Evolutionary conservation across 1,139 yeast species (phyloP).

Genomic region (Protomyces inundatus): DNA sequence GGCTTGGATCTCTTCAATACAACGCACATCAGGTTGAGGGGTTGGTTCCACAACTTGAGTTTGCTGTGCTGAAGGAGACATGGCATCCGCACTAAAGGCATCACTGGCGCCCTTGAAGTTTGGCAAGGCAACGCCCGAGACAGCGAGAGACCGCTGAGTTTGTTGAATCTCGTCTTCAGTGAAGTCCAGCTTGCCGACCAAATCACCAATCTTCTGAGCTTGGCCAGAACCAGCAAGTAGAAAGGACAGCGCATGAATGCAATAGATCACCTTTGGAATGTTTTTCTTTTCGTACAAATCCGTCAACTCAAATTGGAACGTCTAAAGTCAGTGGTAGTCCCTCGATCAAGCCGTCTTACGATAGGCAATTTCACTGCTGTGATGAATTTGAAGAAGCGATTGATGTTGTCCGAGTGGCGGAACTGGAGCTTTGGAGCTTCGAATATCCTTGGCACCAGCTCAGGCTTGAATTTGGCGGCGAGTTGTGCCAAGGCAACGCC

Average conservation of each 20-base stretch:
- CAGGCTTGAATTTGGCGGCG: slow-evolving; percentile 67
- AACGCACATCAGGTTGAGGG: slow-evolving; percentile 35
- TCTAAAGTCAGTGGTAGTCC: not conserved
- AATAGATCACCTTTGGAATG: slow-evolving; percentile 88
- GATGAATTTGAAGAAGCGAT: slow-evolving; percentile 69
- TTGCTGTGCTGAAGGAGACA: no score
- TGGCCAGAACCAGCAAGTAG: slow-evolving; percentile 53
- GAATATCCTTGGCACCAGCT: slow-evolving; percentile 51
- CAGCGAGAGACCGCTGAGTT: slow-evolving; percentile 62
- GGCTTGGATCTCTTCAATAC: slow-evolving; percentile 42
- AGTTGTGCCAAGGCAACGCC: slow-evolving; percentile 83
- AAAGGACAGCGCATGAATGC: slow-evolving; percentile 82
- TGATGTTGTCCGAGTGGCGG: slow-evolving; percentile 89
- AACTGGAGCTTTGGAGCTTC: slow-evolving; percentile 67
- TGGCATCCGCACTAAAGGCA: slow-evolving; percentile 36
- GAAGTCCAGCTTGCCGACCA: slow-evolving; percentile 61
- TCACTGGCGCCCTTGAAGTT: slow-evolving; percentile 43
- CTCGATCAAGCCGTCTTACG: slow-evolving; percentile 13
- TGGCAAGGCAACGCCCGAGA: slow-evolving; percentile 43
- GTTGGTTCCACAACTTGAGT: slow-evolving; percentile 26
- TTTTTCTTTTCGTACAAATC: slow-evolving; percentile 90
- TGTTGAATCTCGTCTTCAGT: slow-evolving; percentile 60
- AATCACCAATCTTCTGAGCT: slow-evolving; percentile 59
- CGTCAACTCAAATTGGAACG: slow-evolving; percentile 36
- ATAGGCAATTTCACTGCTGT: slow-evolving; percentile 72